Conservation (phyloP, 1,139 yeast species). For the Scheffersomyces stambukii region DNA sequence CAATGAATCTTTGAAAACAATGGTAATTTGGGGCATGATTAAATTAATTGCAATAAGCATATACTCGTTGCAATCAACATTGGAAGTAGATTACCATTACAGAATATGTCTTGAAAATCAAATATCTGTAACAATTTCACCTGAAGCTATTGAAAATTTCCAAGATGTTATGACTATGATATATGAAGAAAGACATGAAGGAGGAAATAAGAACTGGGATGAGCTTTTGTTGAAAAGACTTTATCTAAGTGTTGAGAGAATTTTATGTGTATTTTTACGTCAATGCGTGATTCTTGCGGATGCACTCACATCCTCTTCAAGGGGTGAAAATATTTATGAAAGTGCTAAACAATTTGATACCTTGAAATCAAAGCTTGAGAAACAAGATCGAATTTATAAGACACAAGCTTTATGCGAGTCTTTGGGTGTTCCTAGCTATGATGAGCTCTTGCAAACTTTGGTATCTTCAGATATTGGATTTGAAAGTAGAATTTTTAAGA, state of each 20-base stretch:
- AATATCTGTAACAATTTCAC: too few species aligned
- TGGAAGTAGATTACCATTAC: slow-evolving; percentile 2
- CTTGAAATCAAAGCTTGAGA: slow-evolving; percentile 9
- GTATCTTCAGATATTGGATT: slow-evolving; percentile 14
- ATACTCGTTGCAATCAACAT: slow-evolving; percentile 15
- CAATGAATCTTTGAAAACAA: slow-evolving; percentile 36
- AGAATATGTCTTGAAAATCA: slow-evolving; percentile 1
- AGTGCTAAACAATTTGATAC: slow-evolving; percentile 15
- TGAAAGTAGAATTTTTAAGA: slow-evolving; percentile 22
- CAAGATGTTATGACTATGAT: slow-evolving; percentile 1
- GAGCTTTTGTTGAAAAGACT: too few species aligned
- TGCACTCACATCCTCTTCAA: slow-evolving; percentile 22
- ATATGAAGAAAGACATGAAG: slow-evolving; percentile 3
- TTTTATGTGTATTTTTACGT: slow-evolving; percentile 32
- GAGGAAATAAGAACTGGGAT: neutral
- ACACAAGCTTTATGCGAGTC: slow-evolving; percentile 17
- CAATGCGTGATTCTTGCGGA: slow-evolving; percentile 34
- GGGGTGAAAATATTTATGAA: slow-evolving; percentile 22
- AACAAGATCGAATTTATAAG: slow-evolving; percentile 2
- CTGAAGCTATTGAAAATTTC: slow-evolving; percentile 2
- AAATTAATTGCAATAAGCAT: slow-evolving; percentile 23
- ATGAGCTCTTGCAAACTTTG: slow-evolving; percentile 14
- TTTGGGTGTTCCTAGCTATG: slow-evolving; percentile 19
- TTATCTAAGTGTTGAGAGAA: slow-evolving; percentile 26
- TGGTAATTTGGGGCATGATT: slow-evolving; percentile 27